These are phyloP conservation scores for Pezicula radicicola DNA, from an alignment of 2,329 filamentous ascomycete species.

Conservation along the genomic window DNA sequence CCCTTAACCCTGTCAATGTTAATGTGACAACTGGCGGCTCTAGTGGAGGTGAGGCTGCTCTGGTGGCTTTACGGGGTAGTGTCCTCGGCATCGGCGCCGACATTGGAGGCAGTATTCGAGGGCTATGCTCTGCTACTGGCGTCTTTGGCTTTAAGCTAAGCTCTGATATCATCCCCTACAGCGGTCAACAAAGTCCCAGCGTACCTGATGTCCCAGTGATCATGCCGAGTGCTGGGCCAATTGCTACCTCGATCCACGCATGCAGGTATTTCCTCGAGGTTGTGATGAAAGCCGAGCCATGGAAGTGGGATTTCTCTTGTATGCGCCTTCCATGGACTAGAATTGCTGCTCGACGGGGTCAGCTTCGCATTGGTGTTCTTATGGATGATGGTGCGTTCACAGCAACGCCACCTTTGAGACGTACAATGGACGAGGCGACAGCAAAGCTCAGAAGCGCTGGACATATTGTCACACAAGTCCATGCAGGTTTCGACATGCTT, in stretches of 20 bases:
- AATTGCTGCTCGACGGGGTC: conserved; percentile 19
- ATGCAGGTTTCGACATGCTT: neutral
- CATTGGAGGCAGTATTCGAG: conserved; percentile 37
- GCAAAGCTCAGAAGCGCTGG: conserved; percentile 16
- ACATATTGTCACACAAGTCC: neutral
- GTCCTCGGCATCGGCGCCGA: conserved; percentile 38
- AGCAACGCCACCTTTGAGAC: conserved; percentile 27
- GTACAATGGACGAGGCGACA: conserved; percentile 22
- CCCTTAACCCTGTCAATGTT: conserved; percentile 48
- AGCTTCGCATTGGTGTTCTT: conserved; percentile 27
- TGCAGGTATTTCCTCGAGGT: neutral
- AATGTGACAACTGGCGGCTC: conserved; percentile 56
- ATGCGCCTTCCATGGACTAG: neutral
- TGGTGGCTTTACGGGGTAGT: conserved; percentile 37
- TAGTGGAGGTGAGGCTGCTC: conserved; percentile 56
- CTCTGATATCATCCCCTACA: conserved; percentile 1
- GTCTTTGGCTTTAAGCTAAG: conserved; percentile 22
- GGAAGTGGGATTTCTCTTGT: neutral
- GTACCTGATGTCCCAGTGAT: neutral
- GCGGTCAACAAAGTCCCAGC: conserved; percentile 3
- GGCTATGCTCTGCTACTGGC: conserved; percentile 31
- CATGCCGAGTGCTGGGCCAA: neutral
- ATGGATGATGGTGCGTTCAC: conserved; percentile 24
- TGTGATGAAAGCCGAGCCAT: neutral
- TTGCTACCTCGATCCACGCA: neutral